Evolutionary conservation across 768 basidiomycete species (phyloP), one percentile per base, ranked within the genome.

Genomic region (Strobilomyces dryophilus): DNA sequence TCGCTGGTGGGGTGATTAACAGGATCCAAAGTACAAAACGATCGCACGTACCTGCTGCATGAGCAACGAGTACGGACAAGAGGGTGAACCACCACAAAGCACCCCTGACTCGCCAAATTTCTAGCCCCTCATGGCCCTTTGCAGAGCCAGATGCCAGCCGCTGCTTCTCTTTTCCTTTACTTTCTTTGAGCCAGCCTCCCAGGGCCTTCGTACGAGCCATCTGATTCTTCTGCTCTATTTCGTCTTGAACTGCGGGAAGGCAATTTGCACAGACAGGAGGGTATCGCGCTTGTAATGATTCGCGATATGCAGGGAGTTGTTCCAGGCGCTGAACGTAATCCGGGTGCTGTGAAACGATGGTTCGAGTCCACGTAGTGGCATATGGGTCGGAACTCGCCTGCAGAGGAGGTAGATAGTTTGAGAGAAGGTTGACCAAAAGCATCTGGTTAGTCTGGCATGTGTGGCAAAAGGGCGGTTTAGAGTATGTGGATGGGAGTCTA

Each of bases 401-500:
- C n/a, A 83, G 79, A 24, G 82, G 72, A 10, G 93, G 93, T 1
- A 95, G 79, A 68, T 95, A 98, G 61, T 89, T 93, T 15, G 93
- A 89, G 31, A 98, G 73, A 51, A 98, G 80, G 68, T 93, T 91
- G 55, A 89, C 74, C 49, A 92, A 74, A 36, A 98, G 79, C 74
- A 84, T 86, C 64, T 97, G 94, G 69, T 98, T 98, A n/a, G 91
- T 89, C 61, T 87, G 85, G 67, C 95, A 97, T 8, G 82, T 82
- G 60, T 87, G 84, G 70, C 94, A 98, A 73, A 95, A 95, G 8
- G 81, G 79, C 1, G 79, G 75, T 26, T 74, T 76, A 50, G 58
- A 60, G 53, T 85, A 87, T 51, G 75, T 66, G 20, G 81, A 79
- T 1, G 84, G 88, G 24, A 92, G 70, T 21, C 81, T 79, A 65